Conservation (phyloP, 2,329 filamentous ascomycete genomes). For the Zalaria obscura region DNA sequence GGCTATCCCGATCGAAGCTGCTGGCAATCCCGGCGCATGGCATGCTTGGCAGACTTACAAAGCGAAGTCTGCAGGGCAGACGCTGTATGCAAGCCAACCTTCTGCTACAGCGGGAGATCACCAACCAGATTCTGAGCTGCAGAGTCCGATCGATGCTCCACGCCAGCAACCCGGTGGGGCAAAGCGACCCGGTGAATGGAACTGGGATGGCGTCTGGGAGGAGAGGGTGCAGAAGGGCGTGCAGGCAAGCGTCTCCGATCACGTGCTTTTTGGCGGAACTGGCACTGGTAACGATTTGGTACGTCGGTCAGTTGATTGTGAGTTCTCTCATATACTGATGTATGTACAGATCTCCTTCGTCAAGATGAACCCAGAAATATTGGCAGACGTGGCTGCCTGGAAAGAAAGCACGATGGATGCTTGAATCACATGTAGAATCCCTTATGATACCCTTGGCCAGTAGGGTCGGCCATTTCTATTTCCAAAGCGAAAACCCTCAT, state of each 20-base stretch:
- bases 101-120: neutral
- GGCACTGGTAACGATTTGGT: constrained; percentile 58
- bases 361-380: constrained; percentile 7
- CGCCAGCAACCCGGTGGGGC: constrained; percentile 26
- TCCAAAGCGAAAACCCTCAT: too few relatives aligned
- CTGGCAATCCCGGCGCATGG: constrained; percentile 84
- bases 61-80: constrained; percentile 20
- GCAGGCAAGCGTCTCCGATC: constrained; percentile 61
- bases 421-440: too few relatives aligned
- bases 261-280: constrained; percentile 58
- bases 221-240: constrained; percentile 72
- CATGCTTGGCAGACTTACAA: constrained; percentile 78
- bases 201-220: constrained; percentile 96
- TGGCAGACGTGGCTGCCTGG: constrained; percentile 5
- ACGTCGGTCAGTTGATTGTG: constrained; percentile 18
- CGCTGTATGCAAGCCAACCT: neutral
- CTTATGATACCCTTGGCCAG: too few relatives aligned
- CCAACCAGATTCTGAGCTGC: neutral
- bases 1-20: constrained; percentile 62
- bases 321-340: neutral
- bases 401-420: neutral
- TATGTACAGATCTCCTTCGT: constrained; percentile 10
- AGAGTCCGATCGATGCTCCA: constrained; percentile 3
- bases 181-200: constrained; percentile 71
- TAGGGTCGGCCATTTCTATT: too few relatives aligned